Conservation (phyloP, 2,329 filamentous ascomycete genomes). For the Ceratocystis lukuohia region DNA sequence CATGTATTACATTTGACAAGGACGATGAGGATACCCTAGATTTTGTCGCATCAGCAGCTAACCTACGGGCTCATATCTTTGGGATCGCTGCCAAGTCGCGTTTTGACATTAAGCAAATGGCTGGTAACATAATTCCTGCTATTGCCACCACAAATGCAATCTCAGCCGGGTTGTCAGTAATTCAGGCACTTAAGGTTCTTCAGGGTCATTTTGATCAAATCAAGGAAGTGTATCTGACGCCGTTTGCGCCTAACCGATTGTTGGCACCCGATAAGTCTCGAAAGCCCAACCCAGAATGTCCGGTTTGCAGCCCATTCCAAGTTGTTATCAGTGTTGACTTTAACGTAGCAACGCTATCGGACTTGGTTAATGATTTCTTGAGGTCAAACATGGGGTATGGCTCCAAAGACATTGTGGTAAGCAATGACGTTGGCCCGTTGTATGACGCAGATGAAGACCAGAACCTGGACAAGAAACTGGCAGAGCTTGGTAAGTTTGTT, state of each 20-base stretch:
- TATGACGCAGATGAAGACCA: slow-evolving; percentile 85
- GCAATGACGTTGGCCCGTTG: slow-evolving; percentile 59
- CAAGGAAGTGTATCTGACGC: slow-evolving; percentile 75
- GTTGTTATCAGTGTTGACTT: slow-evolving; percentile 55
- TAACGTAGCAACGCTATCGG: slow-evolving; percentile 54
- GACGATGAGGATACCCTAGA: slow-evolving; percentile 91
- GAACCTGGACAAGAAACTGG: slow-evolving; percentile 67
- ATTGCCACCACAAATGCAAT: slow-evolving; percentile 98
- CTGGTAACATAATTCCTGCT: slow-evolving; percentile 95
- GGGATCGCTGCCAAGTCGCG: slow-evolving; percentile 77
- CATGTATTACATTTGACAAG: slow-evolving; percentile 82
- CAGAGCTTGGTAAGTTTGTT: slow-evolving; percentile 49
- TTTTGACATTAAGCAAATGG: slow-evolving; percentile 98
- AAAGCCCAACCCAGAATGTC: slow-evolving; percentile 65
- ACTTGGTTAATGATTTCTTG: slow-evolving; percentile 66
- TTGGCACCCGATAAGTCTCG: slow-evolving; percentile 44
- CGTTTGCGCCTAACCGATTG: slow-evolving; percentile 44
- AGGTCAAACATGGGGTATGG: slow-evolving; percentile 59
- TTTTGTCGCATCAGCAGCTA: slow-evolving; percentile 82
- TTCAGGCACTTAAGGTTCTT: slow-evolving; percentile 86
- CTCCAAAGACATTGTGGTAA: slow-evolving; percentile 64
- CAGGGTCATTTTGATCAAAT: slow-evolving; percentile 55
- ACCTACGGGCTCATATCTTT: slow-evolving; percentile 80
- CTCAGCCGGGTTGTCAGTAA: slow-evolving; percentile 78
- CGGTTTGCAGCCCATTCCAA: slow-evolving; percentile 66